A percentile compares a stretch with the other conserved stretches of the same genome.
Conservation (phyloP, 345 rosid species). For the Arabis hirsuta region DNA sequence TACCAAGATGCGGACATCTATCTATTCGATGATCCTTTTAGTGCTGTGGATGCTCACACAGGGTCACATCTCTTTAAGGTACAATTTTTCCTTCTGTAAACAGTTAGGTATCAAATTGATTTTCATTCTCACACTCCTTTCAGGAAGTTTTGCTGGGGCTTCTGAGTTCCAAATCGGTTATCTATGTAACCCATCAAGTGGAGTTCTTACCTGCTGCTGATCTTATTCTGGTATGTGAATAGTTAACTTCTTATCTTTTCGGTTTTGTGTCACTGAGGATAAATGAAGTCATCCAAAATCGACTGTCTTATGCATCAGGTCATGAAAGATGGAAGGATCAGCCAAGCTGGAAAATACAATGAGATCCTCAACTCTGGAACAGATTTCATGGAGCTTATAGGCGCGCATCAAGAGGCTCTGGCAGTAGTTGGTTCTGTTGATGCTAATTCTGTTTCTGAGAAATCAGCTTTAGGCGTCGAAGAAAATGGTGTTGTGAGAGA, state of each 20-base stretch:
- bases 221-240: conserved; percentile 65
- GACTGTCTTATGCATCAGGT: conserved; percentile 50
- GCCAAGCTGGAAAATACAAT: conserved; percentile 72
- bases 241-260: conserved; percentile 1
- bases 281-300: not conserved
- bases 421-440: conserved; percentile 57
- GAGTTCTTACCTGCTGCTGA: conserved; percentile 83
- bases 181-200: conserved; percentile 86
- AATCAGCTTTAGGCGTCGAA: conserved; percentile 20
- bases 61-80: conserved; percentile 87
- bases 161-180: conserved; percentile 60
- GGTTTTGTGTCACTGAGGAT: not conserved
- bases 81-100: conserved; percentile 9
- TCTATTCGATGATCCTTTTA: conserved; percentile 89
- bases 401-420: conserved; percentile 70
- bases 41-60: conserved; percentile 91
- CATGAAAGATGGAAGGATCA: conserved; percentile 78
- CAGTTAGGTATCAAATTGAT: not conserved
- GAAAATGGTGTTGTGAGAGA: conserved; percentile 34
- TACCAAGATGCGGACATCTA: conserved; percentile 89
- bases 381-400: conserved; percentile 78
- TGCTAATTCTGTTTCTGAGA: conserved; percentile 43
- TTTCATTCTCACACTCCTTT: conserved; percentile 18
- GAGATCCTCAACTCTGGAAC: conserved; percentile 69
- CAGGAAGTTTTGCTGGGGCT: conserved; percentile 71